phyloP scores from a whole-genome alignment of 2,329 filamentous ascomycete species.

The Orbilia javanica region DNA sequence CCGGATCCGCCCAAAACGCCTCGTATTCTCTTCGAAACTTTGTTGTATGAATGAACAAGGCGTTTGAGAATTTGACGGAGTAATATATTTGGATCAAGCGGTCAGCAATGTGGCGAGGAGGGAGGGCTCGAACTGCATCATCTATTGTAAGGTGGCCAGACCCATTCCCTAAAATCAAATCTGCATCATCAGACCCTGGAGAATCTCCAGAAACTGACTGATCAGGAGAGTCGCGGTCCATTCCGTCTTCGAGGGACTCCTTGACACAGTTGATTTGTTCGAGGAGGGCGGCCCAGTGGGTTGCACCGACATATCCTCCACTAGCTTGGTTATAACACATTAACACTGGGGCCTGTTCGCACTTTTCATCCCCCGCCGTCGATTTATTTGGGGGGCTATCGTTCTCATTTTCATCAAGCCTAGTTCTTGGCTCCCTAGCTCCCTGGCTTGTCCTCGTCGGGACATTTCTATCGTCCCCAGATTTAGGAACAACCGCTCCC shows the following conservation, averaged over 20 bases:
- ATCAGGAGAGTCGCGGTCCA: slow-evolving; percentile 60
- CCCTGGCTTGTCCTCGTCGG: slow-evolving; percentile 62
- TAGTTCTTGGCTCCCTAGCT: slow-evolving; percentile 46
- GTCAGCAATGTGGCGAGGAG: slow-evolving; percentile 65
- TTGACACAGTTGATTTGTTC: slow-evolving; percentile 66
- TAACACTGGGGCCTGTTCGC: slow-evolving; percentile 54
- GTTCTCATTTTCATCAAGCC: background rate
- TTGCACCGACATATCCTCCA: slow-evolving; percentile 65
- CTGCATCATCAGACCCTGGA: slow-evolving; percentile 62
- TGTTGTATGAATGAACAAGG: slow-evolving; percentile 65
- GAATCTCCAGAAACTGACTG: slow-evolving; percentile 61
- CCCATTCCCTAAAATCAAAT: slow-evolving; percentile 64
- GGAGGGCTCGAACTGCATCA: slow-evolving; percentile 64
- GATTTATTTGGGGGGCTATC: slow-evolving; percentile 59
- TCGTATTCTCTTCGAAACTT: slow-evolving; percentile 70
- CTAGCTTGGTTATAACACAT: slow-evolving; percentile 52
- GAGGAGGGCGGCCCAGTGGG: slow-evolving; percentile 67
- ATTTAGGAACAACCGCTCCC: slow-evolving; percentile 57
- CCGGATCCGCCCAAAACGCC: slow-evolving; percentile 67
- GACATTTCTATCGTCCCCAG: slow-evolving; percentile 62
- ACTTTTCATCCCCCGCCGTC: background rate
- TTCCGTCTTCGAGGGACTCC: slow-evolving; percentile 63
- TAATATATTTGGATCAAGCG: slow-evolving; percentile 65
- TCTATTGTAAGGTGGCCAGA: slow-evolving; percentile 62
- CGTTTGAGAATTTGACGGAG: slow-evolving; percentile 65